Conservation (phyloP, 2,329 filamentous ascomycete species). For the Verticillium nubilum region DNA sequence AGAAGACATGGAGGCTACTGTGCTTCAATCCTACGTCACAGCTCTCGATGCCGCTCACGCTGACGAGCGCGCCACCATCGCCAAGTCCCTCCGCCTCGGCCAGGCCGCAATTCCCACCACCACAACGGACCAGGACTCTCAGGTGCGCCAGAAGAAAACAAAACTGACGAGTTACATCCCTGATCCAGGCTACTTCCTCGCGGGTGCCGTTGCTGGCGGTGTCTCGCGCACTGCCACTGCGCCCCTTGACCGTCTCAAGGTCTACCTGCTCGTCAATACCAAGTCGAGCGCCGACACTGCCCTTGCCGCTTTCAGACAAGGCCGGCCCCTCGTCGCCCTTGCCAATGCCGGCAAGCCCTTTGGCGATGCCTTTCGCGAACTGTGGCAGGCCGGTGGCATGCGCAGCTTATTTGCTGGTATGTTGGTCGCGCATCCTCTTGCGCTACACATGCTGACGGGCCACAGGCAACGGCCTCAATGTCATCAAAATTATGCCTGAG, state of each 20-base stretch:
- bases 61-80: conserved; percentile 1
- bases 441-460: not conserved
- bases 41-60: not conserved
- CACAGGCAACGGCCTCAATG: conserved; percentile 88
- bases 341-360: conserved; percentile 66
- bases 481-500: conserved; percentile 97
- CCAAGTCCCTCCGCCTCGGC: not conserved
- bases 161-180: conserved; percentile 66
- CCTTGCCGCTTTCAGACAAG: conserved; percentile 62
- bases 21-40: not conserved
- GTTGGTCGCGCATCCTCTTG: conserved; percentile 19
- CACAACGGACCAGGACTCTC: conserved; percentile 9
- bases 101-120: not conserved
- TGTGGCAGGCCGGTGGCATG: conserved; percentile 82
- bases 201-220: conserved; percentile 89
- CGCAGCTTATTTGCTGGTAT: conserved; percentile 88
- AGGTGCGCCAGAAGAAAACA: conserved; percentile 33
- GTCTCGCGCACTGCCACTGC: conserved; percentile 94
- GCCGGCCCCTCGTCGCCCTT: conserved; percentile 58
- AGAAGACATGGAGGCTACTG: not conserved
- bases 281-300: conserved; percentile 52
- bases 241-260: conserved; percentile 92
- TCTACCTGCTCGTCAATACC: conserved; percentile 93
- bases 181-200: conserved; percentile 95
- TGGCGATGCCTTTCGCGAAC: conserved; percentile 63